Conservation (phyloP, 164 flowering plant species). For the Cinnamomum micranthum region DNA sequence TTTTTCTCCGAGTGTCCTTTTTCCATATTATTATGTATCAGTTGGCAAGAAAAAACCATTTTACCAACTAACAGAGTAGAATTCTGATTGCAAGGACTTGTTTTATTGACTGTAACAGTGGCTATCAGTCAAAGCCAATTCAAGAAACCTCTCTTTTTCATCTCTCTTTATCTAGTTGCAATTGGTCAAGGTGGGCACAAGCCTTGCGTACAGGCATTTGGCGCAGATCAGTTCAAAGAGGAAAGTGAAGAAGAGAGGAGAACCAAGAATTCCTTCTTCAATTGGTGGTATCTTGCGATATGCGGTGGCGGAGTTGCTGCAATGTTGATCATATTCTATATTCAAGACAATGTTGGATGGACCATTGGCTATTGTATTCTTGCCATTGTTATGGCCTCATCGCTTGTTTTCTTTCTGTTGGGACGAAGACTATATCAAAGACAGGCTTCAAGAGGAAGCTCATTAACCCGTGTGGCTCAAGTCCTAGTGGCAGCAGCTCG, state of each 20-base stretch:
- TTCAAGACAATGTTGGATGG: constrained; percentile 11
- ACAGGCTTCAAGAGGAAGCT: background rate
- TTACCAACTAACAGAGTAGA: no score
- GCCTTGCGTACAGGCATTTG: constrained; percentile 22
- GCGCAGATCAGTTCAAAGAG: constrained; percentile 18
- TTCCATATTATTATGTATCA: no score
- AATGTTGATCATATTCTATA: background rate
- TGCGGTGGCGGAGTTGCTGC: background rate
- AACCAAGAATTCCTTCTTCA: constrained; percentile 18
- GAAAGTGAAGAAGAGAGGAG: constrained; percentile 4
- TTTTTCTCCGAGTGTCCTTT: no score
- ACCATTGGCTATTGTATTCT: constrained; percentile 5
- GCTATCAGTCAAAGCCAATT: background rate
- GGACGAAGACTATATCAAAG: background rate
- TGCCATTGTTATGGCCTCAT: background rate
- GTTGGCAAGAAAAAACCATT: no score
- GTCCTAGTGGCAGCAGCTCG: constrained; percentile 10
- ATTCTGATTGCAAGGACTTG: no score
- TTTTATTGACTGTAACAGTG: no score
- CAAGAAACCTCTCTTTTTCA: constrained; percentile 20
- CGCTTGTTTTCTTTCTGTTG: background rate
- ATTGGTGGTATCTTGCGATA: constrained; percentile 20
- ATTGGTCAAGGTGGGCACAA: constrained; percentile 17
- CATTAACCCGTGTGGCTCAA: constrained; percentile 3
- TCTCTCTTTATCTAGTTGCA: constrained; percentile 19